phyloP scores from a whole-genome alignment of 2,329 filamentous ascomycete genomes.

The Aspergillus aculeatus region DNA sequence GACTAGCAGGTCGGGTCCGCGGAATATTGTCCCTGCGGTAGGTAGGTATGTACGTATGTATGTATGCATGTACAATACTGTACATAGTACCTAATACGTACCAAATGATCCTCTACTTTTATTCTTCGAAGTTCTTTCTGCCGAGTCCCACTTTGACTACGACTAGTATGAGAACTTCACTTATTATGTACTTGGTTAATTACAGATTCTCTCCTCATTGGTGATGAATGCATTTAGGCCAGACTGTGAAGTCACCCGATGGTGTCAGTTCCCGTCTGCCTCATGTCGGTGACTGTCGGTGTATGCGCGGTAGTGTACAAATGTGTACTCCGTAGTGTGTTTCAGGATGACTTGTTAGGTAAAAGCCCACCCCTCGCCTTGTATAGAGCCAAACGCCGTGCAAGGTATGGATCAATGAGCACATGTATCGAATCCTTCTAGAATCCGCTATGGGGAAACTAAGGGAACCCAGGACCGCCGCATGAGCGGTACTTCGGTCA shows the following conservation, averaged over 20 bases:
- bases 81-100: background rate
- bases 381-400: background rate
- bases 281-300: background rate
- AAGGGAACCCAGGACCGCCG: background rate
- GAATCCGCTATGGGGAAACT: conserved; percentile 4
- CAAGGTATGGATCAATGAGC: background rate
- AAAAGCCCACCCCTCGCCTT: background rate
- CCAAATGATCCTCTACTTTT: background rate
- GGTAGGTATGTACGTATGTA: background rate
- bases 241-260: background rate
- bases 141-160: background rate
- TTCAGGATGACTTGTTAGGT: conserved; percentile 2
- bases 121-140: background rate
- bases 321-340: background rate
- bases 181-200: background rate
- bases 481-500: background rate
- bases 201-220: background rate
- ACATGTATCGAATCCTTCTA: conserved; percentile 19
- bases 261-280: background rate
- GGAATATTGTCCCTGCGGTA: background rate
- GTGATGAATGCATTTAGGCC: background rate
- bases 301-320: background rate
- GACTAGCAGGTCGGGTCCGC: background rate
- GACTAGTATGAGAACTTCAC: background rate
- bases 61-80: background rate